Base-by-base conservation (phyloP, 768 basidiomycete genomes). In the Russula dissimulans region DNA sequence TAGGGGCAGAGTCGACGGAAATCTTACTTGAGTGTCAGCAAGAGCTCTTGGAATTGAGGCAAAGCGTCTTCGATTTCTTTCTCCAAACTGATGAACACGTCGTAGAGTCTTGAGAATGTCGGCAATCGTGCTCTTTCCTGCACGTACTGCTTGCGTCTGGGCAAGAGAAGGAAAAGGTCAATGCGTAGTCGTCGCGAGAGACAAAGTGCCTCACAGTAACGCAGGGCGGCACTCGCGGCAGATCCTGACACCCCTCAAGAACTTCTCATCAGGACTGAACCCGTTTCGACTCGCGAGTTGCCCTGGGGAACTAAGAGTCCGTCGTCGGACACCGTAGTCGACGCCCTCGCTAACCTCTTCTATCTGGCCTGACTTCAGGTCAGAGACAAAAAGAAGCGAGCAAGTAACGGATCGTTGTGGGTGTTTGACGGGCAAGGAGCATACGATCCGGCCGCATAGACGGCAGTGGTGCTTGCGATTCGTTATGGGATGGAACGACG, bases 381-480 rank as follows among this genome's bases (percentile, higher is more conserved):
- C 91, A n/a, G 87, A 90, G 10, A 95, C 81, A 67, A 97, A 91
- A 36, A 97, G 76, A 5, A 87, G 73, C 0, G 91, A 94, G 67
- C 93, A 97, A 6, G 79, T 73, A 49, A 77, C 76, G 1, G 77
- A 78, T 22, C 92, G 81, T 66, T 84, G 82, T 3, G 85, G 83
- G 4, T 76, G 79, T 59, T 89, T 92, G 11, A 85, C 76, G 0
- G 93, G 91, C 5, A 97, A 78, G 1, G 94, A 88, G 68, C 95
- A 98, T 12, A 97, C 84, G 43, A 97, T 89, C 57, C 86, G 79
- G 0, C 95, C 95, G 66, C 95, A 98, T 14, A 97, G 76, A 9
- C 95, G 85, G 70, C 95, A 98, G 69, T 98, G 95, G 66, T 98
- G 95, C 73, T 95, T 95, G 14, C 95, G 84, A 66, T 93, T 95